Base-by-base conservation (phyloP, 306 rosid genomes). In the Nissolia schottii region DNA sequence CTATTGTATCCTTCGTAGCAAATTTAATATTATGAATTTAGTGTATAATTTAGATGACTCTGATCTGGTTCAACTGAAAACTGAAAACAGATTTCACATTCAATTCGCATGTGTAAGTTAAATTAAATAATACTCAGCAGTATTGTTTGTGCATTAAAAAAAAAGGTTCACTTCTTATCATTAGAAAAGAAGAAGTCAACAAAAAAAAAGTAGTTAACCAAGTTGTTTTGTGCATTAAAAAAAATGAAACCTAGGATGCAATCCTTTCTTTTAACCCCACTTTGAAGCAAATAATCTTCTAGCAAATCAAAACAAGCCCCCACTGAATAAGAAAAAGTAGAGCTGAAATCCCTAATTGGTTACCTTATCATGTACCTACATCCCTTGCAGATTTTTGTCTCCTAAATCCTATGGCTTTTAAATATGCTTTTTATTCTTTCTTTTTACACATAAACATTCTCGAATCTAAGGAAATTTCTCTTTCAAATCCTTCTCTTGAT, bases 171-270 rank as follows among this genome's bases (percentile, higher is more conserved):
- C 64, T 20, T 16, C 16, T 25, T 28, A 18, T 64, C 27, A 41
- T 54, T 65, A 40, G 41, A 75, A 34, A 38, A 28, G 7, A 16
- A 6, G 2, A 41, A 68, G 29, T 15, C 28, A 35, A 29, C 32
- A n/a, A 1, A 1, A 11, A 46, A 45, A 58, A 67, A 23, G 61
- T 23, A 23, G 37, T 54, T n/a, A 40, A 40, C 53, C 34, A 14
- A 75, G 16, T 7, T 28, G 16, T 7, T 28, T 7, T 32, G 25
- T 20, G 7, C 24, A 57, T 54, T 65, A 29, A 57, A 29, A 62
- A 41, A 32, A 53, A 74, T 38, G 34, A 63, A 64, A 64, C 65
- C 43, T 37, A 25, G 43, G 64, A 62, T 50, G 62, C 45, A 27
- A 57, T 32, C 61, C 29, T 32, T 55, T 25, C n/a, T n/a, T 53